phyloP scores from a whole-genome alignment of 2,329 filamentous ascomycete genomes.

The Dothistroma pini region DNA sequence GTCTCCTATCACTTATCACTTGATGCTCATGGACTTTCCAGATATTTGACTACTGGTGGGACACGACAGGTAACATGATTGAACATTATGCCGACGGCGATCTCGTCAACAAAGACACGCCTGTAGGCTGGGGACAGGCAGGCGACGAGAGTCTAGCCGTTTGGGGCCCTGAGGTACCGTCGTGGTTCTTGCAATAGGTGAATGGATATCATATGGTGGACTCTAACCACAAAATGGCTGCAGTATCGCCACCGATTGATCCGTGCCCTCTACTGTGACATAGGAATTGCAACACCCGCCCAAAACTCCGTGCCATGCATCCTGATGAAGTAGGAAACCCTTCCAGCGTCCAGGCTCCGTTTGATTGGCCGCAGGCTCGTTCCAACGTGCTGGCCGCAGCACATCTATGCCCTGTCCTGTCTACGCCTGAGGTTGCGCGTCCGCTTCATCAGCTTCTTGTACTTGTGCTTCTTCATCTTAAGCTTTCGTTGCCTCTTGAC shows the following conservation, averaged over 20 bases:
- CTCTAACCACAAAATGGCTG: neutral
- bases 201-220: neutral
- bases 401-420: slow-evolving; percentile 50
- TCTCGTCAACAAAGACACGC: slow-evolving; percentile 55
- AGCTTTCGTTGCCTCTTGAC: slow-evolving; percentile 89
- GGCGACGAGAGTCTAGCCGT: slow-evolving; percentile 28
- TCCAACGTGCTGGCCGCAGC: neutral
- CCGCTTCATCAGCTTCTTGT: slow-evolving; percentile 97
- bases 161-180: slow-evolving; percentile 33
- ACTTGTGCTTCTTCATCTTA: slow-evolving; percentile 99
- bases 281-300: neutral
- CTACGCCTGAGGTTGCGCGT: slow-evolving; percentile 86
- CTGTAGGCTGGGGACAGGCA: slow-evolving; percentile 37
- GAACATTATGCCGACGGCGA: slow-evolving; percentile 64
- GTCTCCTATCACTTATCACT: neutral
- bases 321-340: neutral
- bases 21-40: neutral
- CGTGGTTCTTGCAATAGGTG: slow-evolving; percentile 9
- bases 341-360: neutral
- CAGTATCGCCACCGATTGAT: neutral
- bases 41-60: slow-evolving; percentile 69
- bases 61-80: slow-evolving; percentile 15
- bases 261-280: neutral
- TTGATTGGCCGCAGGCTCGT: neutral
- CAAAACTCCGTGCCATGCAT: slow-evolving; percentile 3